These are phyloP conservation scores for Aegilops speltoides DNA, from an alignment of 176 grass and related monocot species.

Conservation along the genomic window DNA sequence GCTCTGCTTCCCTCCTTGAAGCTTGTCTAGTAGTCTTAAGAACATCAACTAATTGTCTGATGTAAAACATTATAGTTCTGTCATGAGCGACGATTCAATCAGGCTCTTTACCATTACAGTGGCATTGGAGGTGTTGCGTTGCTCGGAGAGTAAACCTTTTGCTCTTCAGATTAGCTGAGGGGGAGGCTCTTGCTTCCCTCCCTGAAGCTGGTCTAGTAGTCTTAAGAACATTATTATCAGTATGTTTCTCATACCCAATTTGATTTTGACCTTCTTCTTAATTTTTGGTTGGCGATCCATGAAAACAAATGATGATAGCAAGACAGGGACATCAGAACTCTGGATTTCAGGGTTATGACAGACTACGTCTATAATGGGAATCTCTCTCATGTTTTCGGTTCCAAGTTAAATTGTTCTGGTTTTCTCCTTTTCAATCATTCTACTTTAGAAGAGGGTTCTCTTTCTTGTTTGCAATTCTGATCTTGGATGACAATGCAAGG, in stretches of 20 bases:
- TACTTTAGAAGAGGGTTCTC: too few species aligned
- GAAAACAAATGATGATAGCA: too few species aligned
- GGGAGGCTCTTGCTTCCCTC: background rate
- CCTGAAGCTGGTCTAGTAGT: constrained; percentile 74
- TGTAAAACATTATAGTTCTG: background rate
- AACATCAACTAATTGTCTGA: constrained; percentile 15
- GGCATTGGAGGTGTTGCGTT: constrained; percentile 87
- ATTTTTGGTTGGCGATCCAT: too few species aligned
- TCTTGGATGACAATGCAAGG: too few species aligned
- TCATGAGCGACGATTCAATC: constrained; percentile 72
- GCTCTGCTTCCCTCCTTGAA: constrained; percentile 34
- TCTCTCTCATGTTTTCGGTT: too few species aligned
- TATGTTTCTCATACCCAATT: background rate
- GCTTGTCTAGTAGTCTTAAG: constrained; percentile 72
- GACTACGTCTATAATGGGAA: too few species aligned
- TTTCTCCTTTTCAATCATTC: too few species aligned
- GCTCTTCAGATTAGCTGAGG: constrained; percentile 79
- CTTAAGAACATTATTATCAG: constrained; percentile 39
- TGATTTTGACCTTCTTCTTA: too few species aligned
- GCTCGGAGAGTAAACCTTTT: constrained; percentile 65
- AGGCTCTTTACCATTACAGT: constrained; percentile 67
- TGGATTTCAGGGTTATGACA: too few species aligned
- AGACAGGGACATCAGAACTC: too few species aligned
- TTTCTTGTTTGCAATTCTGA: too few species aligned
- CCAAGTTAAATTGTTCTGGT: too few species aligned